Conservation (phyloP, 129 eudicot species). For the Centaurea solstitialis region DNA sequence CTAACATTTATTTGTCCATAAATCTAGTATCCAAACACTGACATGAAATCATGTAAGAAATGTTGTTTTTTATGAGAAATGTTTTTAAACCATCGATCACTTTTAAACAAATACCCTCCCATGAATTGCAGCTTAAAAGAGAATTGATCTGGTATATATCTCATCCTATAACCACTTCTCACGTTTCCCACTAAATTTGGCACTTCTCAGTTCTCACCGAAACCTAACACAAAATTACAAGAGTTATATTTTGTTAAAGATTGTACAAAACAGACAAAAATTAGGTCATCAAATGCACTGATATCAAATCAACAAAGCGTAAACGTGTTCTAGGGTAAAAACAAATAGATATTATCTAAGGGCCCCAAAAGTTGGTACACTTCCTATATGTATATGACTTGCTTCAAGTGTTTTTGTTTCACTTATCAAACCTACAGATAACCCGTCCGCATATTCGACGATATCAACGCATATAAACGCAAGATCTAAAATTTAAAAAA, state of each 20-base stretch:
- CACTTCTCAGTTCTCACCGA: too few relatives aligned
- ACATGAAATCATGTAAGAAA: too few relatives aligned
- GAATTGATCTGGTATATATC: too few relatives aligned
- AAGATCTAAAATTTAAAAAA: conserved; percentile 15
- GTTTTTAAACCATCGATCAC: too few relatives aligned
- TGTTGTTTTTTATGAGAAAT: too few relatives aligned
- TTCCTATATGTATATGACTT: background rate
- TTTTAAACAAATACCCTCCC: too few relatives aligned
- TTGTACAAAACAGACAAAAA: background rate
- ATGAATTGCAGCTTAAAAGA: too few relatives aligned
- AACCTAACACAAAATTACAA: too few relatives aligned
- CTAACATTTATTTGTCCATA: too few relatives aligned
- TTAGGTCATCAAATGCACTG: background rate
- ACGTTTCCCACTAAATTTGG: too few relatives aligned
- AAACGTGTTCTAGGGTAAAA: background rate
- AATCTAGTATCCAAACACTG: too few relatives aligned
- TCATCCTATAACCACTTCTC: too few relatives aligned
- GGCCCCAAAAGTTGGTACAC: conserved; percentile 18
- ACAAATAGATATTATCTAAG: conserved; percentile 2
- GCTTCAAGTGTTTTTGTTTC: background rate
- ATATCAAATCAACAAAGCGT: background rate
- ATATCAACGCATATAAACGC: background rate
- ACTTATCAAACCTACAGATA: conserved; percentile 21
- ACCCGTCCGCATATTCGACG: background rate
- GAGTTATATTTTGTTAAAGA: background rate